Conservation (phyloP, 805 yeast species). For the Wickerhamomyces tratensis region DNA sequence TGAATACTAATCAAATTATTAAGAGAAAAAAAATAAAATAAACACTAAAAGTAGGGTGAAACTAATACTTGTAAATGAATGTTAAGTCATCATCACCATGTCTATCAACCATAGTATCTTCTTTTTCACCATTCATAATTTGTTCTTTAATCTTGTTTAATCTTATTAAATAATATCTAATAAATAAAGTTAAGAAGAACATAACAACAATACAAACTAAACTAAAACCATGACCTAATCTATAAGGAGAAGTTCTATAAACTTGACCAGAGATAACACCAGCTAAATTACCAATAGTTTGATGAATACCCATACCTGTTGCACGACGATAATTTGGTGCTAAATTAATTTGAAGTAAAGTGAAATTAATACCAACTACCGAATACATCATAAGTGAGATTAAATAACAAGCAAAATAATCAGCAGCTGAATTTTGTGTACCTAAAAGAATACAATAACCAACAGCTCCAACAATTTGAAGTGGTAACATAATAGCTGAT, state of each 20-base stretch:
- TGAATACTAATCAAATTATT: too few species aligned
- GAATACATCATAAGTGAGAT: constrained; percentile 26
- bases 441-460: constrained; percentile 25
- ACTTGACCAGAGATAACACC: constrained; percentile 36
- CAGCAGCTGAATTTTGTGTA: constrained; percentile 19
- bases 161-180: constrained; percentile 10
- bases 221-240: constrained; percentile 29
- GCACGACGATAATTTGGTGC: constrained; percentile 33
- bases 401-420: constrained; percentile 26
- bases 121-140: constrained; percentile 12
- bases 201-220: constrained; percentile 23
- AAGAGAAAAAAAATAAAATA: too few species aligned
- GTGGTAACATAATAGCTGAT: constrained; percentile 23
- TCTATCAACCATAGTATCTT: constrained; percentile 11
- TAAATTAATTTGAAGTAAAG: constrained; percentile 31
- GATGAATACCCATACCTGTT: constrained; percentile 30
- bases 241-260: constrained; percentile 28
- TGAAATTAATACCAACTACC: constrained; percentile 27
- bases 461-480: constrained; percentile 18
- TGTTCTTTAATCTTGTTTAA: constrained; percentile 8
- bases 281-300: constrained; percentile 32
- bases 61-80: constrained; percentile 12
- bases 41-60: too few species aligned
- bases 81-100: constrained; percentile 17
- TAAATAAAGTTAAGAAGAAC: constrained; percentile 8